phyloP scores from a whole-genome alignment of 306 rosid genomes.

The Biancaea sappan region DNA sequence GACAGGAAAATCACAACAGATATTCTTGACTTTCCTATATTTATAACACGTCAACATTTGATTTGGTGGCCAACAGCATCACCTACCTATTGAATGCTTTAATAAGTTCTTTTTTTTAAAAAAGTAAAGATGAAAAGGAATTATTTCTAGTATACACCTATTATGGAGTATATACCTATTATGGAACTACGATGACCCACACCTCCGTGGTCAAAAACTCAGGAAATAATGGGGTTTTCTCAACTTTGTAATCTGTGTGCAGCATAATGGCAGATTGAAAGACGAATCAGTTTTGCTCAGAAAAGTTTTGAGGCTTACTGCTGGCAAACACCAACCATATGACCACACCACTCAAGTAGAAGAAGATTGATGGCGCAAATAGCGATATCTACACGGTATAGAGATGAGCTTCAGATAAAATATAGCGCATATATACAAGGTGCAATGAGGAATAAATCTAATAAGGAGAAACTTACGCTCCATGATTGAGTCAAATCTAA shows the following conservation, averaged over 20 bases:
- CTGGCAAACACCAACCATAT: slow-evolving; percentile 91
- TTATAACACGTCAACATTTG: slow-evolving; percentile 26
- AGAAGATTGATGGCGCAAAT: slow-evolving; percentile 91
- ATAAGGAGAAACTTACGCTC: slow-evolving; percentile 71
- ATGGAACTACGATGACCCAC: slow-evolving; percentile 17
- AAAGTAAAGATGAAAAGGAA: not conserved
- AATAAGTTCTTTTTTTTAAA: no score
- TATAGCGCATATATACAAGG: not conserved
- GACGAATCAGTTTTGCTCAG: slow-evolving; percentile 52
- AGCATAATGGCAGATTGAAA: slow-evolving; percentile 27
- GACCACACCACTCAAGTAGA: slow-evolving; percentile 84
- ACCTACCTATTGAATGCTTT: slow-evolving; percentile 18
- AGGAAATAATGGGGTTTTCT: slow-evolving; percentile 30
- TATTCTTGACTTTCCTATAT: slow-evolving; percentile 37
- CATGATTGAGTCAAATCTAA: slow-evolving; percentile 97
- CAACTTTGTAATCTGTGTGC: slow-evolving; percentile 33
- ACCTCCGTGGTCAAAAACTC: slow-evolving; percentile 34
- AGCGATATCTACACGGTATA: slow-evolving; percentile 67
- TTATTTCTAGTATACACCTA: slow-evolving; percentile 1
- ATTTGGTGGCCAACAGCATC: slow-evolving; percentile 40
- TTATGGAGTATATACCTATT: not conserved
- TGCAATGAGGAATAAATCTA: not conserved
- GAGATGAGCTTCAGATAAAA: slow-evolving; percentile 29
- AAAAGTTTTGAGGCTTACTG: slow-evolving; percentile 88
- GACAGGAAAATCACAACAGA: slow-evolving; percentile 24